These are phyloP conservation scores for Protomyces pachydermus DNA, from an alignment of 1,139 yeast species.

Conservation along the genomic window DNA sequence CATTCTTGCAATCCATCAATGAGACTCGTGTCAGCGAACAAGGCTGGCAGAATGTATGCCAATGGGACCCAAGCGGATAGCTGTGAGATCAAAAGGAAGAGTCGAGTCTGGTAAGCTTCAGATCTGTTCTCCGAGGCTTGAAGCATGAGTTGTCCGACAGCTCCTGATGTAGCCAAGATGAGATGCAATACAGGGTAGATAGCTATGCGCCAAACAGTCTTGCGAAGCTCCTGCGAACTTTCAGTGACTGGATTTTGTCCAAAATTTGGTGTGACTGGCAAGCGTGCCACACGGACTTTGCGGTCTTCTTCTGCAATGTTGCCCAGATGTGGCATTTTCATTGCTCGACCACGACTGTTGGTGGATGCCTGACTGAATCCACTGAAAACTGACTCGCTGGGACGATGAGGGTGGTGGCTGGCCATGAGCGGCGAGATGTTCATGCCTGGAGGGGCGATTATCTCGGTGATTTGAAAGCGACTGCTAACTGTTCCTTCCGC, in stretches of 20 bases:
- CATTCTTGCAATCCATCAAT: conserved; percentile 10
- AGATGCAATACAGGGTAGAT: conserved; percentile 19
- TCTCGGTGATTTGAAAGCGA: background rate
- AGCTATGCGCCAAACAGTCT: conserved; percentile 6
- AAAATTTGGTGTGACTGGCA: conserved; percentile 11
- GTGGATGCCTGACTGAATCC: background rate
- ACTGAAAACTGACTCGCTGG: background rate
- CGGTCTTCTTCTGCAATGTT: background rate
- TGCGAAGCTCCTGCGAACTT: conserved; percentile 7
- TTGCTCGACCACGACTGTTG: background rate
- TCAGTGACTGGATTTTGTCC: conserved; percentile 9
- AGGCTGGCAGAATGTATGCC: conserved; percentile 16
- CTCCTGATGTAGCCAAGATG: conserved; percentile 1
- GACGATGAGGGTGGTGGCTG: background rate
- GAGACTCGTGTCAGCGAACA: conserved; percentile 20
- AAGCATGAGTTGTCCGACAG: conserved; percentile 14
- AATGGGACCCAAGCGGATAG: conserved; percentile 20
- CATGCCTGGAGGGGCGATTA: background rate
- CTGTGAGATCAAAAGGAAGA: conserved; percentile 9
- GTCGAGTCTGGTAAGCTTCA: background rate
- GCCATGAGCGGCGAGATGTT: background rate
- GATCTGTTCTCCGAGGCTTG: conserved; percentile 1
- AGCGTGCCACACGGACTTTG: conserved; percentile 9
- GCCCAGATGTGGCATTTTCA: background rate
- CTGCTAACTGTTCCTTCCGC: background rate